These are phyloP conservation scores for Omphalea diandra DNA, from an alignment of 441 rosid genomes.

Conservation along the genomic window DNA sequence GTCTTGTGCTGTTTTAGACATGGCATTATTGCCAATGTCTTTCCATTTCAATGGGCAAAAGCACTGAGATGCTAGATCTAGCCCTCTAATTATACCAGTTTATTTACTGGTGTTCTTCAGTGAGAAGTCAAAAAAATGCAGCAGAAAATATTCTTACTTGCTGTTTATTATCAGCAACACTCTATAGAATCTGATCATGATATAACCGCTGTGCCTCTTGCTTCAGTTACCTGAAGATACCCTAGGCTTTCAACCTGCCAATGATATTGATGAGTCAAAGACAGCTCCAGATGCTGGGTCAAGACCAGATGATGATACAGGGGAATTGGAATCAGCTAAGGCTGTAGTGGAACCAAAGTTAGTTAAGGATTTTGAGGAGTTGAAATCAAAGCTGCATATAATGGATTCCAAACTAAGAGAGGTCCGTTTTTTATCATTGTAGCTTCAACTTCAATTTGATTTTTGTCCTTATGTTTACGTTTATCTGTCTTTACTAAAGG, in stretches of 20 bases:
- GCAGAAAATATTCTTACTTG: neutral
- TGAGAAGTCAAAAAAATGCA: too few relatives aligned
- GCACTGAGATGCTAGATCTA: too few relatives aligned
- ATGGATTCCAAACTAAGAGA: constrained; percentile 37
- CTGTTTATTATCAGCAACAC: neutral
- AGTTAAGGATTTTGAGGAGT: constrained; percentile 29
- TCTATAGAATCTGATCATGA: neutral
- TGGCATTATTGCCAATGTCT: too few relatives aligned
- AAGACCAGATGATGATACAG: constrained; percentile 16
- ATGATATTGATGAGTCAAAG: constrained; percentile 17
- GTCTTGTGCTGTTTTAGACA: too few relatives aligned
- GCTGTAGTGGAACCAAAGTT: constrained; percentile 22
- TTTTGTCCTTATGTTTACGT: neutral
- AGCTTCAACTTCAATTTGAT: neutral
- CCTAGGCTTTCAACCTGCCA: constrained; percentile 17
- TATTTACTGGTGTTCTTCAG: too few relatives aligned
- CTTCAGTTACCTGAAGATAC: constrained; percentile 31
- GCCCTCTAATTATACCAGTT: too few relatives aligned
- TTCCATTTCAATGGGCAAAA: too few relatives aligned
- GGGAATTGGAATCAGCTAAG: constrained; percentile 16
- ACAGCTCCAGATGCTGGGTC: constrained; percentile 12
- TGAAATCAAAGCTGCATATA: constrained; percentile 33
- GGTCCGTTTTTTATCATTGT: constrained; percentile 22
- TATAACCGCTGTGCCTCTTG: constrained; percentile 2
- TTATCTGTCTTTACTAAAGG: too few relatives aligned